Evolutionary conservation across 2,329 filamentous ascomycete genomes (phyloP), one percentile per base, ranked within the genome.

Genomic region (Calonectria crousiana): DNA sequence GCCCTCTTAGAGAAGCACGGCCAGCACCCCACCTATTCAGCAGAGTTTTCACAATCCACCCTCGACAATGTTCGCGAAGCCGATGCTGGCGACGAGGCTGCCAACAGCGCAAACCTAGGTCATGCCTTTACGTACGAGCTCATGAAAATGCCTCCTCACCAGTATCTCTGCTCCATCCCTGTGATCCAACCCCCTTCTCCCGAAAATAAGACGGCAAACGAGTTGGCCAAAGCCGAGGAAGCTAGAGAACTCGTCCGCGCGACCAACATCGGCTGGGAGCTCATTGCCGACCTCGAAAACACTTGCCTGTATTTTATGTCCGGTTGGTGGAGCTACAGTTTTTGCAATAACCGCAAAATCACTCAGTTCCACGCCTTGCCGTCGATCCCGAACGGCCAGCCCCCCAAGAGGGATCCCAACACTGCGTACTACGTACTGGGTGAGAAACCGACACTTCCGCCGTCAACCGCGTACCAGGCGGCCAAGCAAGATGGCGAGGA

Each of bases 271-370:
- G 96, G 96, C 8, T 94, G 95, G 90, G 94, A 97, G 81, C 89
- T 98, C 28, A 87, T 98, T 66, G 90, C 91, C 76, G 92, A 93
- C 32, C 93, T 98, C 84, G 91, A 97, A 71, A 91, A 96, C 68
- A 94, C 93, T 4, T 98, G 96, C 84, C 90, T 98, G 76, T 98
- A 96, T 86, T 91, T 89, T 77, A 87, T 95, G 77, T 94, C 92
- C 1, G 96, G 96, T 0, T 98, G 96, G 96, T 98, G 96, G 96
- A 97, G 94, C 82, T 98, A 98, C 85, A 94, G 93, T 79, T 98
- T 98, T 84, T 98, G 96, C 88, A 97, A 98, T 86, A 95, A 95
- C 82, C 90, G 93, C 75, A 92, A 96, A 76, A 93, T 98, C 75
- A 94, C 95, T 81, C 96, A 98, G 84, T 98, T 97, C 85, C 96